phyloP scores from a whole-genome alignment of 2,329 filamentous ascomycete species.

The Diaporthe caulivora region DNA sequence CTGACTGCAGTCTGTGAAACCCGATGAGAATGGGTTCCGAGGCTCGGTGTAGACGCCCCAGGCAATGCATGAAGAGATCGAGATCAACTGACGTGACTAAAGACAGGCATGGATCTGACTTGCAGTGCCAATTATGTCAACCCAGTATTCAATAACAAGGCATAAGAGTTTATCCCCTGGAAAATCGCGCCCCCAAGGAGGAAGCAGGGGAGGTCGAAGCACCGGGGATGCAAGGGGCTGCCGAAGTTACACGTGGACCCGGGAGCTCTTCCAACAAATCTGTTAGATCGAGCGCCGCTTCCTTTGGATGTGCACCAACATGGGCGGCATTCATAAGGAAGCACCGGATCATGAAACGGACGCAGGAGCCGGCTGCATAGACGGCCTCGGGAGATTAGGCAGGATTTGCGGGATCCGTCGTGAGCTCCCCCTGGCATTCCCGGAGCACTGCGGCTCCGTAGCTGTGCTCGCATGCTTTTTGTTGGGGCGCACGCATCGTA shows the following conservation, averaged over 20 bases:
- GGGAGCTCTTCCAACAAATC: background rate
- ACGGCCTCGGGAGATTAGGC: conserved; percentile 9
- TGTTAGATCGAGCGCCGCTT: background rate
- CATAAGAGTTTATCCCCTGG: background rate
- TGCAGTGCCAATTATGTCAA: background rate
- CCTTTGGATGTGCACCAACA: background rate
- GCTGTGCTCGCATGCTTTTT: no score
- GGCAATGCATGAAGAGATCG: background rate
- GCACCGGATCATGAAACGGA: background rate
- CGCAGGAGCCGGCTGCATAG: conserved; percentile 8
- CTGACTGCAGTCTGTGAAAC: conserved; percentile 9
- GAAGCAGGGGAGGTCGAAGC: background rate
- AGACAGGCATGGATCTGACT: background rate
- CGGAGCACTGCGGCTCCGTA: background rate
- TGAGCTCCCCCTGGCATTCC: background rate
- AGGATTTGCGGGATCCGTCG: conserved; percentile 11
- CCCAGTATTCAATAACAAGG: background rate
- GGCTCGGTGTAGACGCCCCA: background rate
- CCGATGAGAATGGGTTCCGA: background rate
- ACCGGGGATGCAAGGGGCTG: background rate
- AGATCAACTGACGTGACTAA: background rate
- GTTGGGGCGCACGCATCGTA: background rate
- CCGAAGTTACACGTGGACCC: background rate
- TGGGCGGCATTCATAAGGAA: no score
- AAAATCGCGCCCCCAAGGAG: no score